These are phyloP conservation scores for Ambrosia artemisiifolia DNA, from an alignment of 129 eudicot species.

Conservation along the genomic window DNA sequence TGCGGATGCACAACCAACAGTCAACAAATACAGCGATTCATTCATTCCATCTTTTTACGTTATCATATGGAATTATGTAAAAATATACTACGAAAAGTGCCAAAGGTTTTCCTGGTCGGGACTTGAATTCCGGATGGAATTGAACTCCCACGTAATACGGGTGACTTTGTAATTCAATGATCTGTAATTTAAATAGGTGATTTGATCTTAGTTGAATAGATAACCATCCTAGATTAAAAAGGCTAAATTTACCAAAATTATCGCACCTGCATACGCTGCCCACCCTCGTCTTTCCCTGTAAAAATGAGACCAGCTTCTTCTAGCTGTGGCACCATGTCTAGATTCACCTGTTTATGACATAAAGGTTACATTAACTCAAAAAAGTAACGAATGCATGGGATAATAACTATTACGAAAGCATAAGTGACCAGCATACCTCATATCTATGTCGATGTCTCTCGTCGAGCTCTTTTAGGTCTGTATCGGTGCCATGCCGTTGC, in stretches of 20 bases:
- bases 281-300: conserved; percentile 92
- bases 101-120: conserved; percentile 91
- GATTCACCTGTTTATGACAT: conserved; percentile 60
- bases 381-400: neutral
- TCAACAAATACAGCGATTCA: neutral
- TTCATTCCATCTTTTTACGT: neutral
- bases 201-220: neutral
- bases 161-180: conserved; percentile 76
- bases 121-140: conserved; percentile 92
- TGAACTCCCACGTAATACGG: conserved; percentile 87
- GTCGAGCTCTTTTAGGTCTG: no score
- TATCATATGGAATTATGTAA: neutral
- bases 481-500: no score
- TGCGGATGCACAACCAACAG: no score
- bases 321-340: conserved; percentile 70
- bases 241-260: neutral
- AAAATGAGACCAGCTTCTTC: conserved; percentile 83
- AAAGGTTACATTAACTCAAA: neutral
- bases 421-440: conserved; percentile 47
- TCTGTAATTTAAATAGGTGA: conserved; percentile 38
- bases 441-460: conserved; percentile 98
- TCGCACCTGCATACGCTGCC: conserved; percentile 91
- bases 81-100: conserved; percentile 62
- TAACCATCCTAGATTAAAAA: neutral
- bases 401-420: neutral